Conservation (phyloP, 2,329 filamentous ascomycete species). For the Incumbomyces lentus region DNA sequence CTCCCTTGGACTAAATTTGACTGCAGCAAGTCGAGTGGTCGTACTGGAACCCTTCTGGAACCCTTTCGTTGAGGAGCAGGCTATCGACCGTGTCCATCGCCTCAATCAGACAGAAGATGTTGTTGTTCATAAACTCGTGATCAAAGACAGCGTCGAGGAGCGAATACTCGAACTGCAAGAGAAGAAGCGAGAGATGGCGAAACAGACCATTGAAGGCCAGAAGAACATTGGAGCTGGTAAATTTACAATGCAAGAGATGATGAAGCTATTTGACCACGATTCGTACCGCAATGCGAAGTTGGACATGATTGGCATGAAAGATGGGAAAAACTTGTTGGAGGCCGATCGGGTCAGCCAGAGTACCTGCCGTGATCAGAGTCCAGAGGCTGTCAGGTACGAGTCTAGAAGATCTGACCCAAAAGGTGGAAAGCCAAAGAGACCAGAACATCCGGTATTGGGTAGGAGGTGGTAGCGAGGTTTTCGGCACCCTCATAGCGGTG, state of each 20-base stretch:
- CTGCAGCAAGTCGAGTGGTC: slow-evolving; percentile 82
- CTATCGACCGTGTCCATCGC: slow-evolving; percentile 96
- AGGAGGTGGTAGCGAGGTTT: slow-evolving; percentile 26
- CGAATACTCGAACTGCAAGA: slow-evolving; percentile 90
- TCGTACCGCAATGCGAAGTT: slow-evolving; percentile 36
- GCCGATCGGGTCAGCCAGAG: background rate
- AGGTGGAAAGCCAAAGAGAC: slow-evolving; percentile 19
- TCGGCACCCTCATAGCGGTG: no score
- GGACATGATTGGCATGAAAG: slow-evolving; percentile 12
- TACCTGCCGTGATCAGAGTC: background rate
- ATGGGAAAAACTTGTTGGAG: slow-evolving; percentile 7
- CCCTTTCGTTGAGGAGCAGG: slow-evolving; percentile 96
- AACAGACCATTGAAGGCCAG: slow-evolving; percentile 70
- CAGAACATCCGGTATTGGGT: slow-evolving; percentile 34
- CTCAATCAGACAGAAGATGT: slow-evolving; percentile 94
- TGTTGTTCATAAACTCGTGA: slow-evolving; percentile 86
- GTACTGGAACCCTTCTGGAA: slow-evolving; percentile 99
- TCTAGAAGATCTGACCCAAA: slow-evolving; percentile 16
- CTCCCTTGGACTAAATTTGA: slow-evolving; percentile 84
- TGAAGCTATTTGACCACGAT: slow-evolving; percentile 74
- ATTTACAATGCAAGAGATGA: slow-evolving; percentile 83
- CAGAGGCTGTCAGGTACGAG: slow-evolving; percentile 7
- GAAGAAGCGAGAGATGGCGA: slow-evolving; percentile 84
- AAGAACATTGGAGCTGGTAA: slow-evolving; percentile 59
- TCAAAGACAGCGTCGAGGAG: slow-evolving; percentile 79